Conservation (phyloP, 2,329 filamentous ascomycete species). For the Sclerotinia glacialis region DNA sequence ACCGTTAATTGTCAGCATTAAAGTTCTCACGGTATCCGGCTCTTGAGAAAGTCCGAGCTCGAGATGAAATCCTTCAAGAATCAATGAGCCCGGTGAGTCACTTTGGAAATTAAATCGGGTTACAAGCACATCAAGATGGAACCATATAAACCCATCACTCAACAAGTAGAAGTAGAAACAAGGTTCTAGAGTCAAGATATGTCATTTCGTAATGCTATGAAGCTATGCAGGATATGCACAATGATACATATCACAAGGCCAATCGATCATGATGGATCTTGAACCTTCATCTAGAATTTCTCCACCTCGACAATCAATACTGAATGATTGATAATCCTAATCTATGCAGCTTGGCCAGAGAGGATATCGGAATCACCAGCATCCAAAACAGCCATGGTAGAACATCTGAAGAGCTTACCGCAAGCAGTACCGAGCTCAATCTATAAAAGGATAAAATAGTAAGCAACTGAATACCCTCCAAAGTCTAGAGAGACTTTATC, state of each 20-base stretch:
- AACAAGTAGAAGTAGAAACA: neutral
- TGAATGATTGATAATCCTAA: constrained; percentile 19
- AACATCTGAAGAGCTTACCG: constrained; percentile 98
- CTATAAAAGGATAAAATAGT: constrained; percentile 62
- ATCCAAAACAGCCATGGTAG: constrained; percentile 94
- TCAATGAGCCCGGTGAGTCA: neutral
- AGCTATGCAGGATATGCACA: constrained; percentile 24
- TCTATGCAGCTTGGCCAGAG: constrained; percentile 67
- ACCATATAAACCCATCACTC: neutral
- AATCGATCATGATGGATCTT: constrained; percentile 16
- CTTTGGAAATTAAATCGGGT: neutral
- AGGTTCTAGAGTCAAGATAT: constrained; percentile 25
- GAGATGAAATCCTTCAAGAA: neutral
- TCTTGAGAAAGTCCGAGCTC: neutral
- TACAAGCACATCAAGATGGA: neutral
- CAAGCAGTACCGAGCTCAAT: constrained; percentile 98
- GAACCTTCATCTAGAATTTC: constrained; percentile 15
- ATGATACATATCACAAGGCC: constrained; percentile 13
- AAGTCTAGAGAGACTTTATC: constrained; percentile 87
- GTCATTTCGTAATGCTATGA: constrained; percentile 33
- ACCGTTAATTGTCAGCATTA: constrained; percentile 1
- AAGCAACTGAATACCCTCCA: constrained; percentile 66
- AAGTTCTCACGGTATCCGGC: neutral
- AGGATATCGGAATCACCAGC: constrained; percentile 99
- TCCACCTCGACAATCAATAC: constrained; percentile 14